These are phyloP conservation scores for Pseudocercospora vitis DNA, from an alignment of 2,329 filamentous ascomycete species.

Conservation along the genomic window DNA sequence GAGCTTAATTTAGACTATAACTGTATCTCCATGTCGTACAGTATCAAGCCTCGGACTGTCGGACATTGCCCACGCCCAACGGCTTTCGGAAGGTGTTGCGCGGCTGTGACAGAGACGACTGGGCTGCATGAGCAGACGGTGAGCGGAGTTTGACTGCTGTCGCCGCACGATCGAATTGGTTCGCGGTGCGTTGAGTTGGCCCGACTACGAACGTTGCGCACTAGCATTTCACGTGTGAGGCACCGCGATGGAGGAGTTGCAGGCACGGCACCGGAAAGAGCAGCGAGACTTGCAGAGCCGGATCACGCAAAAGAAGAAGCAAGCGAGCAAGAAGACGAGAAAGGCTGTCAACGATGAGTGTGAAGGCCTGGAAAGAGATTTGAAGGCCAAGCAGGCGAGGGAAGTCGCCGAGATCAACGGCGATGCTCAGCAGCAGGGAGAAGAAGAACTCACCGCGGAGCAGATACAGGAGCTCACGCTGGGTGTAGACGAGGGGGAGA, in stretches of 20 bases:
- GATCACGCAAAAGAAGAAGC: slow-evolving; percentile 94
- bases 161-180: neutral
- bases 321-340: slow-evolving; percentile 78
- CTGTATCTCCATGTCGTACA: too few relatives aligned
- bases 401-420: slow-evolving; percentile 52
- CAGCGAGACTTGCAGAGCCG: slow-evolving; percentile 79
- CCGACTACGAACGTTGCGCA: too few relatives aligned
- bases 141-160: too few relatives aligned
- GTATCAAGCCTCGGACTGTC: too few relatives aligned
- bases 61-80: too few relatives aligned
- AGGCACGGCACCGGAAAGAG: slow-evolving; percentile 82
- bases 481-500: slow-evolving; percentile 20
- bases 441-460: slow-evolving; percentile 20
- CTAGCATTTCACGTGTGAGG: neutral
- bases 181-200: neutral
- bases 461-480: slow-evolving; percentile 28
- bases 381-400: slow-evolving; percentile 55
- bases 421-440: slow-evolving; percentile 21
- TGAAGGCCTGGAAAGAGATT: slow-evolving; percentile 56
- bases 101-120: neutral
- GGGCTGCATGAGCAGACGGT: neutral
- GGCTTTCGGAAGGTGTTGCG: too few relatives aligned
- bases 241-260: slow-evolving; percentile 66
- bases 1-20: too few relatives aligned
- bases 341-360: slow-evolving; percentile 63